Evolutionary conservation across 1,284 basidiomycete genomes (phyloP), one percentile per base, ranked within the genome.

Genomic region (Naganishia albida): DNA sequence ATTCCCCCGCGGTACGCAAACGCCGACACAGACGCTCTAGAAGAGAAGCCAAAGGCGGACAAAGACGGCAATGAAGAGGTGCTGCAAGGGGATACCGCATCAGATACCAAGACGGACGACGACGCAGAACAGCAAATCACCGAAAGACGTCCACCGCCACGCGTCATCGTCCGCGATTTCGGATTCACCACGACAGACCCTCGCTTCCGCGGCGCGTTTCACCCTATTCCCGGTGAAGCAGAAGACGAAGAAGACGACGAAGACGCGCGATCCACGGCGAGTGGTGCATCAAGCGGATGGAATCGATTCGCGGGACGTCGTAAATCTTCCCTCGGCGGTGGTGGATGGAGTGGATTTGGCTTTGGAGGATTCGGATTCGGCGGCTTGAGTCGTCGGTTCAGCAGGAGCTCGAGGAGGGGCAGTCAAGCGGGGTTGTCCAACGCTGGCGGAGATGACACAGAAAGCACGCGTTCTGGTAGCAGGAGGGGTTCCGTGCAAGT

Each of bases 221-320:
- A 59, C 23, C 52, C 64, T 10, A 48, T 56, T 2, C 53, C 56
- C n/a, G 56, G 51, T 2, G 63, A 65, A 52, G 71, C 69, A 38
- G 71, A 71, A 54, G 69, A 71, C 38, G 71, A 69, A 16, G 68
- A 68, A 25, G 68, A 69, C 23, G 69, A 68, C n/a, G 56, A 23
- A 26, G 50, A 20, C 23, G 44, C 30, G 46, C 18, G 18, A 44
- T 40, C 44, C 10, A 49, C 53, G n/a, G 48, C 54, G 2, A 49
- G 54, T 42, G 54, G 44, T 30, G 63, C 55, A 13, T 63, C 60
- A 30, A 52, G 51, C 18, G 49, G 56, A 38, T 59, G 64, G 56
- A 60, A 59, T 15, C 42, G 57, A 40, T 62, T 59, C 15, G 34
- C 46, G 49, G 26, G 49, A n/a, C 39, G 64, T 20, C 40, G 64